phyloP scores from a whole-genome alignment of 352 stramenopile genomes.

The Pythium sp. region DNA sequence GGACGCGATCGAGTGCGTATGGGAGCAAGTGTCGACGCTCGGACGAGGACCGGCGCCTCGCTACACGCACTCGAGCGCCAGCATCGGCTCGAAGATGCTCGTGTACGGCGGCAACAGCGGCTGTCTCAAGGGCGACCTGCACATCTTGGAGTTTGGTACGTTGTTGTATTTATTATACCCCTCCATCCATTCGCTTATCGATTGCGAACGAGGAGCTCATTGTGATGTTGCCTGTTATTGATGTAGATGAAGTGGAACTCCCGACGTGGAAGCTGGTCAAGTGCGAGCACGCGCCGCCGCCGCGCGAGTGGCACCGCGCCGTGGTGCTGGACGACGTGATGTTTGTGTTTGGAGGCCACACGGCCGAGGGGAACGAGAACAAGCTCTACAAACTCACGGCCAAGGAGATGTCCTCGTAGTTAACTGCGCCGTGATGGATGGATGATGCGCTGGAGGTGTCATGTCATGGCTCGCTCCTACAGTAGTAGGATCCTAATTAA shows the following conservation, averaged over 20 bases:
- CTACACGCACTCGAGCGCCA: slow-evolving; percentile 50
- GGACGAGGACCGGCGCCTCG: slow-evolving; percentile 36
- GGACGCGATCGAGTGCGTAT: slow-evolving; percentile 36
- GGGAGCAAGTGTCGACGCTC: slow-evolving; percentile 37
- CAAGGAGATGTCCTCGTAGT: background rate
- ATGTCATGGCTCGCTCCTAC: background rate
- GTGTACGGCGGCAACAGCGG: slow-evolving; percentile 59
- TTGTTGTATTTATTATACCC: background rate
- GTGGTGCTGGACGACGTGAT: slow-evolving; percentile 39
- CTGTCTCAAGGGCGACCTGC: slow-evolving; percentile 54
- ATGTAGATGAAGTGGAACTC: slow-evolving; percentile 24
- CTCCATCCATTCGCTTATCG: background rate
- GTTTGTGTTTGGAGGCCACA: slow-evolving; percentile 59
- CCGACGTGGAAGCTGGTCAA: slow-evolving; percentile 50
- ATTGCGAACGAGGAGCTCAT: background rate
- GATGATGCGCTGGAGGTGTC: background rate
- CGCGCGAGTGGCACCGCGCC: slow-evolving; percentile 53
- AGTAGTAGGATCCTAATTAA: background rate
- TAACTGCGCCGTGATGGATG: background rate
- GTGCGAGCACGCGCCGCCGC: slow-evolving; percentile 32
- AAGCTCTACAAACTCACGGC: slow-evolving; percentile 28
- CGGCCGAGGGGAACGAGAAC: slow-evolving; percentile 44
- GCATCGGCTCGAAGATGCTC: slow-evolving; percentile 48
- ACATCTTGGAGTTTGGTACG: slow-evolving; percentile 46
- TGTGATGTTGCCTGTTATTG: background rate